phyloP scores from a whole-genome alignment of 257 asterid species.

The Fraxinus pennsylvanica region DNA sequence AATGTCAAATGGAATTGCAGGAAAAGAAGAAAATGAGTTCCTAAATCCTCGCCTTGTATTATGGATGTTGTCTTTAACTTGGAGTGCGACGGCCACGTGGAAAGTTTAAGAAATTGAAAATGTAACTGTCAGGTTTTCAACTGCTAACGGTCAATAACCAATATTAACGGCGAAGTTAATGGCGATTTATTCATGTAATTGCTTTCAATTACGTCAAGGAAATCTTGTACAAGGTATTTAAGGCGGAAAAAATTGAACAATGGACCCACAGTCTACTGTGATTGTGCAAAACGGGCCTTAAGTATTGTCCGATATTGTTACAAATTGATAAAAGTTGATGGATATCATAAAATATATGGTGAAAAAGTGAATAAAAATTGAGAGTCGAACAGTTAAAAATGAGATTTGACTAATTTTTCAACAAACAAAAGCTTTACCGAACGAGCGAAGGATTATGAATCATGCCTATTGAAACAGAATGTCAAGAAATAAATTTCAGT shows the following conservation, averaged over 20 bases:
- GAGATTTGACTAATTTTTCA: no score
- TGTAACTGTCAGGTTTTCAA: constrained; percentile 42
- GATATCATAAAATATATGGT: no score
- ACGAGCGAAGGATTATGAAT: not conserved
- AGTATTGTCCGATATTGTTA: no score
- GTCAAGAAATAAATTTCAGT: not conserved
- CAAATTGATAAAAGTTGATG: no score
- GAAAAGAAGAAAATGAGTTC: constrained; percentile 15
- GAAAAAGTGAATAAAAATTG: no score
- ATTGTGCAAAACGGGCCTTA: not conserved
- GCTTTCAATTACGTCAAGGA: not conserved
- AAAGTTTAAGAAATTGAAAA: constrained; percentile 29
- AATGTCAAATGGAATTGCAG: not conserved
- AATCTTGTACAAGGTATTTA: not conserved
- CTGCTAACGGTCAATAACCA: constrained; percentile 54
- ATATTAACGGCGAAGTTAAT: constrained; percentile 48
- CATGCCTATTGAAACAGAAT: not conserved
- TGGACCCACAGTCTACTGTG: not conserved
- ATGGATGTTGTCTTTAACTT: constrained; percentile 24
- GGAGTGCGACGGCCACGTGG: constrained; percentile 55
- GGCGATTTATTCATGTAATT: constrained; percentile 24
- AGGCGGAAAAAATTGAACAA: not conserved
- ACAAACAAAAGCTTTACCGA: not conserved
- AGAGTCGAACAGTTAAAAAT: no score
- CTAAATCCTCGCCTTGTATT: constrained; percentile 45